Evolutionary conservation across 768 basidiomycete species (phyloP).

Genomic region (Galerina marginata): DNA sequence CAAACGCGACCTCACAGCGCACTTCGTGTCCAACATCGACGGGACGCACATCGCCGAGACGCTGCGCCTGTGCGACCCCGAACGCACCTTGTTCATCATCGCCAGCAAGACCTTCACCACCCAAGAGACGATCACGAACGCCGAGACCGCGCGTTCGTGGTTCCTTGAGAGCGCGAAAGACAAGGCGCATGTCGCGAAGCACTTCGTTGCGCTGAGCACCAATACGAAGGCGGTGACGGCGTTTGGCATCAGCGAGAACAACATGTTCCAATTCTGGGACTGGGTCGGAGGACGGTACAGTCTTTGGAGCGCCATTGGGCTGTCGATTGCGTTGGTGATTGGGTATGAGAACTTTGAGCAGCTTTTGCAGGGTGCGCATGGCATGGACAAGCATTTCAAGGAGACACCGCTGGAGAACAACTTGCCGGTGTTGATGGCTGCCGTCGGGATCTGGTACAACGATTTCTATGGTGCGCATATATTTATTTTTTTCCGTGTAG

Average conservation of each 20-base stretch:
- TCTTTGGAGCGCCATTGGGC: conserved; percentile 97
- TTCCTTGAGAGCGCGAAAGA: conserved; percentile 87
- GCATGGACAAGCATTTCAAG: conserved; percentile 97
- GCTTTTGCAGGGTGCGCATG: conserved; percentile 90
- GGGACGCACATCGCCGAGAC: conserved; percentile 97
- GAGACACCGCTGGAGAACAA: conserved; percentile 87
- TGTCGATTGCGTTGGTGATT: conserved; percentile 91
- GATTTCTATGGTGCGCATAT: conserved; percentile 83
- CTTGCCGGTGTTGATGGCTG: conserved; percentile 88
- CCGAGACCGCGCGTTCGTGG: conserved; percentile 92
- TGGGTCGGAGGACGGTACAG: conserved; percentile 99
- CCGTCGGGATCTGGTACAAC: conserved; percentile 97
- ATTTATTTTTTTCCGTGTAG: background rate
- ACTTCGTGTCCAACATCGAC: conserved; percentile 98
- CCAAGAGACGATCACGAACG: conserved; percentile 99
- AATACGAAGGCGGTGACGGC: conserved; percentile 92
- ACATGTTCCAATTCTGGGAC: conserved; percentile 99
- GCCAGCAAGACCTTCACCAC: conserved; percentile 99
- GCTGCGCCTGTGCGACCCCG: conserved; percentile 78
- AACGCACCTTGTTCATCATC: conserved; percentile 95
- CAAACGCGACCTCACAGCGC: conserved; percentile 83
- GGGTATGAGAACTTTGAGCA: conserved; percentile 94
- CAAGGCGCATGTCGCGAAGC: conserved; percentile 93
- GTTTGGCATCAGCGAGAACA: conserved; percentile 88
- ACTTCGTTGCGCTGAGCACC: conserved; percentile 97